phyloP scores from a whole-genome alignment of 1,139 yeast genomes.

The Magnusiomyces suaveolens region DNA sequence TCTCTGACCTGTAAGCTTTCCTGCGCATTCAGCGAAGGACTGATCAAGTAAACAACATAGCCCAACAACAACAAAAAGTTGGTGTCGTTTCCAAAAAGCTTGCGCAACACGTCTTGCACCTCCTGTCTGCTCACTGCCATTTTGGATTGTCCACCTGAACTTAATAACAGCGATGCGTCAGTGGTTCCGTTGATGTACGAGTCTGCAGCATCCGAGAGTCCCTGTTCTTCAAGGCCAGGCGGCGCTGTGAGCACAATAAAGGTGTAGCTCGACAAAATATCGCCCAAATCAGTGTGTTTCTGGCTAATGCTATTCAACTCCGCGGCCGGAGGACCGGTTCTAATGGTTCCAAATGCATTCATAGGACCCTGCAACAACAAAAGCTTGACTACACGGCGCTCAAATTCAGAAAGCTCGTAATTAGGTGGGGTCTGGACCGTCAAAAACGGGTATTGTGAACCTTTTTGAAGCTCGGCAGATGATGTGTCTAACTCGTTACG shows the following conservation, averaged over 20 bases:
- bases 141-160: background rate
- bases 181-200: background rate
- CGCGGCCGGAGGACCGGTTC: background rate
- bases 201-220: background rate
- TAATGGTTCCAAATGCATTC: background rate
- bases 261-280: background rate
- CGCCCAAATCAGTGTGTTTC: background rate
- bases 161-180: background rate
- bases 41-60: background rate
- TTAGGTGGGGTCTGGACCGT: background rate
- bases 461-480: no score
- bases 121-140: background rate
- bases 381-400: background rate
- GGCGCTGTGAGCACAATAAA: background rate
- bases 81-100: background rate
- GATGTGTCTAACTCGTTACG: no score
- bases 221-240: background rate
- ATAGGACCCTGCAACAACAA: background rate
- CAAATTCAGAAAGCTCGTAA: background rate
- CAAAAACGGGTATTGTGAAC: background rate
- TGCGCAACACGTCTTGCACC: background rate
- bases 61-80: slow-evolving; percentile 1
- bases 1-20: background rate
- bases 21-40: background rate
- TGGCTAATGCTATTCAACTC: background rate